A percentile compares a stretch with the other conserved stretches of the same genome.
Conservation (phyloP, 345 rosid genomes). For the Salix caprea region DNA sequence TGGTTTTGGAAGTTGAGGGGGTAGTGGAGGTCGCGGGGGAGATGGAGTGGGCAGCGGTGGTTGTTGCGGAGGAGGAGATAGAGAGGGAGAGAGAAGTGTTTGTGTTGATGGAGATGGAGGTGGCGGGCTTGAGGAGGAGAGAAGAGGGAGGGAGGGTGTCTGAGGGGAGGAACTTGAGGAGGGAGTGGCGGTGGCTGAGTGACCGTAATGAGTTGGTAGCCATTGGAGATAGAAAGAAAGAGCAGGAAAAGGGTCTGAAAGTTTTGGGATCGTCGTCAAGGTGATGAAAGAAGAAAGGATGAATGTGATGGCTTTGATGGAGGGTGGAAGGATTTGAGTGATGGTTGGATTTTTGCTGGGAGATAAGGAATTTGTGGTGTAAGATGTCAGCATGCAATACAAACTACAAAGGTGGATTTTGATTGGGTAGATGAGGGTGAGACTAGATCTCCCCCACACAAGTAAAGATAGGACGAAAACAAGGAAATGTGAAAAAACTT, state of each 20-base stretch:
- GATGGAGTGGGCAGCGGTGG: conserved; percentile 22
- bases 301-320: neutral
- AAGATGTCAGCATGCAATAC: conserved; percentile 5
- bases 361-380: too few species aligned
- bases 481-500: too few species aligned
- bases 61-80: conserved; percentile 18
- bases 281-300: neutral
- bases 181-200: conserved; percentile 28
- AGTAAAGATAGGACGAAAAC: too few species aligned
- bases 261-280: neutral
- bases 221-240: conserved; percentile 18
- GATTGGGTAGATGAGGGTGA: conserved; percentile 67
- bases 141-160: conserved; percentile 21
- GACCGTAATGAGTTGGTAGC: conserved; percentile 40
- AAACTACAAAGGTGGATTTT: conserved; percentile 33
- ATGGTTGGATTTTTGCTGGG: neutral
- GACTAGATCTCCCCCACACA: conserved; percentile 32
- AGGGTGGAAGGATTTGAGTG: neutral
- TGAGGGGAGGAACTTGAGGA: conserved; percentile 21
- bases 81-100: neutral
- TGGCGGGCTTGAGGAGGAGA: conserved; percentile 12
- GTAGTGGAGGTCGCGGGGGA: conserved; percentile 28
- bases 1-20: conserved; percentile 35
- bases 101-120: conserved; percentile 21
- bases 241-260: too few species aligned